Conservation (phyloP, 2,329 filamentous ascomycete genomes). For the Thelonectria blattea region DNA sequence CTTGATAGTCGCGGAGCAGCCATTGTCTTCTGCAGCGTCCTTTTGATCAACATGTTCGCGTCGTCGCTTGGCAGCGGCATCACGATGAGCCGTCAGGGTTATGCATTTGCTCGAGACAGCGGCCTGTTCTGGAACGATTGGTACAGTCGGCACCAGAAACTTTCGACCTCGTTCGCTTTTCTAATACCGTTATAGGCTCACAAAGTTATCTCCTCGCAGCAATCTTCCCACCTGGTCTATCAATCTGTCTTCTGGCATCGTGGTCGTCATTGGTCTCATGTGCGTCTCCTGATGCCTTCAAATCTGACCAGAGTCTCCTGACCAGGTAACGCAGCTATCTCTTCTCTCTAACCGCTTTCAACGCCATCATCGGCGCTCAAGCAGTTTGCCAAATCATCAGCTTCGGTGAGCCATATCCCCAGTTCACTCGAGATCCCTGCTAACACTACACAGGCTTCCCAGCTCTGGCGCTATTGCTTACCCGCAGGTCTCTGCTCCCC, state of each 20-base stretch:
- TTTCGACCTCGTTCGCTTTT: background rate
- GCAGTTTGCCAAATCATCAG: slow-evolving; percentile 7
- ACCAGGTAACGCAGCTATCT: background rate
- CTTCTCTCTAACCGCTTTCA: slow-evolving; percentile 7
- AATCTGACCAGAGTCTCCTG: background rate
- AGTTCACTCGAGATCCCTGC: background rate
- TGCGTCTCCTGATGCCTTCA: background rate
- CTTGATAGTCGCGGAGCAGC: slow-evolving; percentile 1
- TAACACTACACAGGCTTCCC: background rate
- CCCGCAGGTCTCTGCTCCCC: too few relatives aligned
- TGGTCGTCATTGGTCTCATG: slow-evolving; percentile 9
- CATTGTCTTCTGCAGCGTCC: slow-evolving; percentile 5
- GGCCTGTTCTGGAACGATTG: slow-evolving; percentile 8
- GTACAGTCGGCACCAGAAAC: background rate
- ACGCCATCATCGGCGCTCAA: slow-evolving; percentile 8
- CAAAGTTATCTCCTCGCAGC: background rate
- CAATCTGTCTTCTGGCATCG: slow-evolving; percentile 2
- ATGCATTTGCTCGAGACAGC: slow-evolving; percentile 7
- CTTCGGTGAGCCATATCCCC: slow-evolving; percentile 1
- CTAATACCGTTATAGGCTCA: background rate
- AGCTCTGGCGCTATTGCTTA: background rate
- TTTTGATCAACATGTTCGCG: background rate
- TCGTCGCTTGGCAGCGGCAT: background rate
- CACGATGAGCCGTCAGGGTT: slow-evolving; percentile 1
- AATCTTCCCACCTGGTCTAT: slow-evolving; percentile 9